Percentiles rank a stretch among this genome's conserved stretches.
These are phyloP conservation scores for Phytophthora hybrid DNA, from an alignment of 352 stramenopile species.

Conservation along the genomic window DNA sequence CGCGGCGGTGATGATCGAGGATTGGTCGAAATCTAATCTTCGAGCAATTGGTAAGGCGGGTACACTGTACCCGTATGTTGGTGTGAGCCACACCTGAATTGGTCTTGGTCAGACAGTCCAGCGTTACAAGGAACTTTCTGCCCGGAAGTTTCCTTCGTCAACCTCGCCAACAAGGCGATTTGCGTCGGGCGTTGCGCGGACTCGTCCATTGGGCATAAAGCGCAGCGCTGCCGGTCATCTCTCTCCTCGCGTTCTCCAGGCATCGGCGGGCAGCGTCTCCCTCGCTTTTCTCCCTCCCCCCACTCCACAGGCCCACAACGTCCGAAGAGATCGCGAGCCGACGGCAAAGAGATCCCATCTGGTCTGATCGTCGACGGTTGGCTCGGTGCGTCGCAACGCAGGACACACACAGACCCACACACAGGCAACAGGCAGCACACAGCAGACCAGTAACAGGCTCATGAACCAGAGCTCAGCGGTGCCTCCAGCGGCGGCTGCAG, in stretches of 20 bases:
- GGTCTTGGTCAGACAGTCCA: too few relatives aligned
- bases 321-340: slow-evolving; percentile 3
- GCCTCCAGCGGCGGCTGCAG: slow-evolving; percentile 12
- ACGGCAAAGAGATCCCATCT: slow-evolving; percentile 24
- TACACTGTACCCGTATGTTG: too few relatives aligned
- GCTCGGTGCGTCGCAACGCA: background rate
- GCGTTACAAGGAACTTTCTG: too few relatives aligned
- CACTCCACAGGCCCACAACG: background rate
- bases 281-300: slow-evolving; percentile 6
- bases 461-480: slow-evolving; percentile 31
- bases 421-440: background rate
- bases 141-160: too few relatives aligned
- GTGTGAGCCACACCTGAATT: too few relatives aligned
- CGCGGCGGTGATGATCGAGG: background rate
- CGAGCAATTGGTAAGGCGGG: too few relatives aligned
- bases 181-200: slow-evolving; percentile 16
- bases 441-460: background rate
- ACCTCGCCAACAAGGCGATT: slow-evolving; percentile 34
- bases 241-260: slow-evolving; percentile 12
- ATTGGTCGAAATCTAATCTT: background rate
- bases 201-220: slow-evolving; percentile 31
- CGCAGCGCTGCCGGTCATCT: slow-evolving; percentile 1
- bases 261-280: background rate
- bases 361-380: slow-evolving; percentile 5
- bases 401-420: background rate